phyloP scores from a whole-genome alignment of 2,329 filamentous ascomycete genomes.

The Neofusicoccum sp. region DNA sequence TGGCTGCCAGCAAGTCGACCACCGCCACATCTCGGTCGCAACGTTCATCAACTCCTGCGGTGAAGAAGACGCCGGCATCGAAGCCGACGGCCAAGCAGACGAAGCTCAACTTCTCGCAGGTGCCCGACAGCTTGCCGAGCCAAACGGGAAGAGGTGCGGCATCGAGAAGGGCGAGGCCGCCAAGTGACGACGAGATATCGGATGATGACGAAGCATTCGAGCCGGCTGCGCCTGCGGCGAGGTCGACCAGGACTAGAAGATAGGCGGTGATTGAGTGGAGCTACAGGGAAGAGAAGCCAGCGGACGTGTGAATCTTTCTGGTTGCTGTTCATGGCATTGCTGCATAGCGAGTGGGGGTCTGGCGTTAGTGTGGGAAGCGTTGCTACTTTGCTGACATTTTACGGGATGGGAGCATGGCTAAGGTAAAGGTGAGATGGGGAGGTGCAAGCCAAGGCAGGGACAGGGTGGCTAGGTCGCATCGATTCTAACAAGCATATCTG shows the following conservation, averaged over 20 bases:
- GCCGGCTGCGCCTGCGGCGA: slow-evolving; percentile 28
- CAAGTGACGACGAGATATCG: slow-evolving; percentile 44
- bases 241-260: slow-evolving; percentile 15
- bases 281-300: not conserved
- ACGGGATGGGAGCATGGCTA: not conserved
- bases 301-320: not conserved
- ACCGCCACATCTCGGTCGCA: slow-evolving; percentile 21
- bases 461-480: not conserved
- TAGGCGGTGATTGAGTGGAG: not conserved
- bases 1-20: slow-evolving; percentile 25
- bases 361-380: not conserved
- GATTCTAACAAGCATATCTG: not conserved
- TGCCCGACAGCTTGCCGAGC: slow-evolving; percentile 32
- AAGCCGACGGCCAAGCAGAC: slow-evolving; percentile 35
- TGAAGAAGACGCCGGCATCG: slow-evolving; percentile 22
- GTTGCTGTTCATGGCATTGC: not conserved
- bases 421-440: too few relatives aligned
- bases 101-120: slow-evolving; percentile 44
- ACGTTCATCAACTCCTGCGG: slow-evolving; percentile 24
- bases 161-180: not conserved
- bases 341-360: not conserved
- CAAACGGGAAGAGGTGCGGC: slow-evolving; percentile 28
- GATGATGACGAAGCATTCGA: slow-evolving; percentile 40
- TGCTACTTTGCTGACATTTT: not conserved
- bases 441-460: too few relatives aligned